These are phyloP conservation scores for Gossypium stocksii DNA, from an alignment of 345 rosid species.

Conservation along the genomic window DNA sequence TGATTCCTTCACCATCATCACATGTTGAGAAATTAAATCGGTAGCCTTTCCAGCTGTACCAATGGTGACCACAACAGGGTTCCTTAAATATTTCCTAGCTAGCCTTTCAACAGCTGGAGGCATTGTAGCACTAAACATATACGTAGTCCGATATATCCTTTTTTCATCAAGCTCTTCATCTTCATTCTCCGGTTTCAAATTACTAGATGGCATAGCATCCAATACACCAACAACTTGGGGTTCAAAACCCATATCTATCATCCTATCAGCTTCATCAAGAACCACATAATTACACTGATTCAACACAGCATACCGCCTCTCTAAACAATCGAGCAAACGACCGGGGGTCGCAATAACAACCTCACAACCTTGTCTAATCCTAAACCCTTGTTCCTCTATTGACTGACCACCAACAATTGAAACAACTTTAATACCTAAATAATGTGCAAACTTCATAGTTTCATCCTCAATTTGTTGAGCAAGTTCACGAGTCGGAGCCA, in stretches of 20 bases:
- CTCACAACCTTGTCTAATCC: conserved; percentile 91
- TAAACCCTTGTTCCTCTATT: conserved; percentile 89
- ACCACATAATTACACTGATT: conserved; percentile 95
- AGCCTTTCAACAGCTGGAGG: conserved; percentile 93
- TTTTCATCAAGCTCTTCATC: conserved; percentile 95
- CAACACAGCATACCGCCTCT: conserved; percentile 86
- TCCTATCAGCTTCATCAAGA: conserved; percentile 97
- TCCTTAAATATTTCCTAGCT: conserved; percentile 93
- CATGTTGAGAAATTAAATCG: conserved; percentile 85
- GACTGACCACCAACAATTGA: conserved; percentile 96
- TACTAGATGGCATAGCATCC: conserved; percentile 96
- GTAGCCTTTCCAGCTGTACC: conserved; percentile 99
- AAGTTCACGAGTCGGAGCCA: conserved; percentile 92
- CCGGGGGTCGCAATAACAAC: conserved; percentile 96
- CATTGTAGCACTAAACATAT: conserved; percentile 99
- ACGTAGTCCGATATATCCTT: conserved; percentile 88
- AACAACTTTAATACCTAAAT: conserved; percentile 82
- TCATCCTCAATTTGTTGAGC: conserved; percentile 97
- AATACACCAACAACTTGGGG: conserved; percentile 84
- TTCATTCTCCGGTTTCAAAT: conserved; percentile 91
- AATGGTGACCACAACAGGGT: conserved; percentile 92
- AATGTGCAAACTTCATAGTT: conserved; percentile 83
- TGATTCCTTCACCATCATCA: conserved; percentile 81
- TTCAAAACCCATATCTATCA: conserved; percentile 98
- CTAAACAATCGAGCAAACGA: conserved; percentile 84